Conservation (phyloP, 1,284 basidiomycete species). For the Lignosus rhinocerotis region DNA sequence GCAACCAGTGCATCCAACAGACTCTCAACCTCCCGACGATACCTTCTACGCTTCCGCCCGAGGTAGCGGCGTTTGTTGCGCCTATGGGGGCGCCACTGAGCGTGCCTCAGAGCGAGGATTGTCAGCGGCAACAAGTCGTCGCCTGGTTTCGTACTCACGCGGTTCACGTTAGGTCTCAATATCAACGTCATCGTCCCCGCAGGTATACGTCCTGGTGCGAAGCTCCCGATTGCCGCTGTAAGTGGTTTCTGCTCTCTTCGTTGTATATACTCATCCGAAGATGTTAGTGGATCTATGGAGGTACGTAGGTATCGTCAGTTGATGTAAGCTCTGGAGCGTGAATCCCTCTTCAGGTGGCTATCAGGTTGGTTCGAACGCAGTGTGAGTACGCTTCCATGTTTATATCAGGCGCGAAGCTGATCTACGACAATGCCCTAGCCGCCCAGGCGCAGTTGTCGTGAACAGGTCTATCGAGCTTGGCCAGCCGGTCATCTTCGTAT, state of each 20-base stretch:
- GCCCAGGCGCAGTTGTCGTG: slow-evolving; percentile 33
- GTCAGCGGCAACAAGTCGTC: slow-evolving; percentile 33
- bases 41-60: slow-evolving; percentile 32
- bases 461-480: slow-evolving; percentile 38
- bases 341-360: slow-evolving; percentile 8
- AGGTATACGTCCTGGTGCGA: slow-evolving; percentile 37
- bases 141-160: not conserved
- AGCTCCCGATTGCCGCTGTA: slow-evolving; percentile 56
- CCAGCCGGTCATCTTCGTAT: slow-evolving; percentile 35
- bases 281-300: slow-evolving; percentile 52
- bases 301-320: slow-evolving; percentile 29
- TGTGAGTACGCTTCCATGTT: not conserved
- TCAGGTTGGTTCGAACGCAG: slow-evolving; percentile 14
- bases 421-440: slow-evolving; percentile 1
- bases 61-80: slow-evolving; percentile 37
- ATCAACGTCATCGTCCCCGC: slow-evolving; percentile 57
- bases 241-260: slow-evolving; percentile 8
- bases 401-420: not conserved
- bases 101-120: slow-evolving; percentile 45
- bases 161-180: slow-evolving; percentile 47
- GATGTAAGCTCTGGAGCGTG: not conserved
- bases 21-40: slow-evolving; percentile 31
- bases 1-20: slow-evolving; percentile 55
- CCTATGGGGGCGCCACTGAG: slow-evolving; percentile 36
- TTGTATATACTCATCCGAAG: no score